Percentiles rank a stretch among this genome's conserved stretches.
phyloP scores from a whole-genome alignment of 176 grass and related monocot genomes.

The Hsuehochloa calcarea region DNA sequence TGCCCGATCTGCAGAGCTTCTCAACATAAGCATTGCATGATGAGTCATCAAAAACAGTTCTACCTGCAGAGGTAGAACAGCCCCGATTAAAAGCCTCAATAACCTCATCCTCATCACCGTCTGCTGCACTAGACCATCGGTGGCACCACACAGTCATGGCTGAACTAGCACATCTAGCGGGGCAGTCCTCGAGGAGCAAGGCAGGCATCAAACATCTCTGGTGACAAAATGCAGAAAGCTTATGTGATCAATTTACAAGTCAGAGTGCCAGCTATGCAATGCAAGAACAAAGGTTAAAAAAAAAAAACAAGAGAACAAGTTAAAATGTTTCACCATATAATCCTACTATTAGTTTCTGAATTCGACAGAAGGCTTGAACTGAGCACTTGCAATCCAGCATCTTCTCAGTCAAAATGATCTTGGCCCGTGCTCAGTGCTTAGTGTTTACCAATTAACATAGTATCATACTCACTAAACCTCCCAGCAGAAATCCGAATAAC shows the following conservation, averaged over 20 bases:
- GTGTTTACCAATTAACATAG: neutral
- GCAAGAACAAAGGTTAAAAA: neutral
- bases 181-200: neutral
- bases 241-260: neutral
- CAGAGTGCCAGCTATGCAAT: neutral
- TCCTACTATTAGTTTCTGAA: neutral
- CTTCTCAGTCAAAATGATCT: neutral
- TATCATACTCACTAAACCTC: neutral
- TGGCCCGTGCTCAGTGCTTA: neutral
- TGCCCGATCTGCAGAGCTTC: slow-evolving; percentile 58
- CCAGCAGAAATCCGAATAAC: neutral
- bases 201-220: slow-evolving; percentile 28
- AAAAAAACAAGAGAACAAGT: neutral
- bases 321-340: neutral
- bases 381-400: neutral
- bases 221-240: neutral
- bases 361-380: neutral
- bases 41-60: neutral
- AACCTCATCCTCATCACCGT: slow-evolving; percentile 9
- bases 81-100: slow-evolving; percentile 22
- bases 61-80: neutral
- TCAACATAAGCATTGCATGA: slow-evolving; percentile 37
- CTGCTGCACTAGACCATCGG: slow-evolving; percentile 1
- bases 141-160: neutral
- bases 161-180: neutral